Percentiles rank a stretch among this genome's conserved stretches.
phyloP scores from a whole-genome alignment of 2,329 filamentous ascomycete genomes.

The Endoconidiophora polonica region DNA sequence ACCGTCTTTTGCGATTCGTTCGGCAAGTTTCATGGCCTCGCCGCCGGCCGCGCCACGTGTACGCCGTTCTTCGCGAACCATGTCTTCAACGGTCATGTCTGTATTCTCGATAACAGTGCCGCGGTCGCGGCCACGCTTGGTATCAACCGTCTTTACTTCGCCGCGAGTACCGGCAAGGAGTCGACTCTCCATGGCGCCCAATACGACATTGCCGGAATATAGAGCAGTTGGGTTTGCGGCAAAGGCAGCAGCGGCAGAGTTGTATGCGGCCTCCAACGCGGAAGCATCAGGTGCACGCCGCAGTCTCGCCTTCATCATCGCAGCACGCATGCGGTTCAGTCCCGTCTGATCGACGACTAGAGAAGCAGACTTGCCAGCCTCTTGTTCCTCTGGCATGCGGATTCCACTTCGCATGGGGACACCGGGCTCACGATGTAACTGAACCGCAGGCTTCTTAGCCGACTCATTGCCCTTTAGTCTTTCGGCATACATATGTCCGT shows the following conservation, averaged over 20 bases:
- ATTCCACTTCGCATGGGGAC: constrained; percentile 9
- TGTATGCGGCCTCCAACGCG: constrained; percentile 70
- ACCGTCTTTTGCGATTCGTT: constrained; percentile 81
- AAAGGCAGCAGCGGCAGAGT: constrained; percentile 50
- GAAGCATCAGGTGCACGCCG: constrained; percentile 58
- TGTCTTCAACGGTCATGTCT: constrained; percentile 91
- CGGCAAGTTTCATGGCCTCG: constrained; percentile 68
- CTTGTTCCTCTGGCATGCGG: constrained; percentile 1
- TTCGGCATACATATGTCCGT: constrained; percentile 70
- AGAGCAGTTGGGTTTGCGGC: constrained; percentile 28
- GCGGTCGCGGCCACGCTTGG: constrained; percentile 66
- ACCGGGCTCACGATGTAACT: neutral
- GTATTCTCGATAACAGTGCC: constrained; percentile 80
- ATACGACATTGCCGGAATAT: constrained; percentile 37
- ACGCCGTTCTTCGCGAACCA: constrained; percentile 85
- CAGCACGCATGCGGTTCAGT: constrained; percentile 77
- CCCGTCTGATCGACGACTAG: constrained; percentile 53
- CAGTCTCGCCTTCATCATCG: constrained; percentile 91
- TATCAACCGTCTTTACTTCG: constrained; percentile 65
- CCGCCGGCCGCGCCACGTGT: constrained; percentile 63
- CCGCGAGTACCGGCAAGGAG: constrained; percentile 58
- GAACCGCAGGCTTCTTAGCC: neutral
- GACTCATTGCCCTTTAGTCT: constrained; percentile 37
- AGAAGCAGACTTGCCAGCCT: constrained; percentile 14
- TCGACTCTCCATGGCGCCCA: constrained; percentile 78